A percentile compares a stretch with the other conserved stretches of the same genome.
Evolutionary conservation across 306 rosid species (phyloP).

Genomic region (Cicer judaicum): DNA sequence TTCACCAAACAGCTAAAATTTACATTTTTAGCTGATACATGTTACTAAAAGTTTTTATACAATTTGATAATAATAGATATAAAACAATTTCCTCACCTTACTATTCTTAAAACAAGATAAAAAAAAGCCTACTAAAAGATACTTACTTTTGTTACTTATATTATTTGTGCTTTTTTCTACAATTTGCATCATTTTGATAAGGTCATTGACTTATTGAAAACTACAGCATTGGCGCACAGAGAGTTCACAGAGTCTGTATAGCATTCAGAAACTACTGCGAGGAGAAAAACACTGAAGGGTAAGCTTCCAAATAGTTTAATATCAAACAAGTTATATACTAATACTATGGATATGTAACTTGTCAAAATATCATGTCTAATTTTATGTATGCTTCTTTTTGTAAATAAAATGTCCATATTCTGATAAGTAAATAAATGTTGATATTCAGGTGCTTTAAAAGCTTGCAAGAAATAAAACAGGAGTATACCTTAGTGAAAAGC

Average conservation of each 20-base stretch:
- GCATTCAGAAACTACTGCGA: constrained; percentile 62
- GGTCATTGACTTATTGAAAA: constrained; percentile 34
- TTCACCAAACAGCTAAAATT: too few species aligned
- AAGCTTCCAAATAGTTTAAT: constrained; percentile 33
- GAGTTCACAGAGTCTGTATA: constrained; percentile 72
- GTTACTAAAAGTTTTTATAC: too few species aligned
- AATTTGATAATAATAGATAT: too few species aligned
- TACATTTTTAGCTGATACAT: too few species aligned
- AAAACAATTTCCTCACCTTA: too few species aligned
- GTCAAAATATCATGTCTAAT: not conserved
- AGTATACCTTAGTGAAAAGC: constrained; percentile 60
- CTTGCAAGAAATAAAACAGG: constrained; percentile 67
- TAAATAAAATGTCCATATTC: not conserved
- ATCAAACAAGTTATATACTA: not conserved
- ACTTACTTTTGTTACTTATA: too few species aligned
- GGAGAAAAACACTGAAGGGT: constrained; percentile 74
- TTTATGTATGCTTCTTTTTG: not conserved
- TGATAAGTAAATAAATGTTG: constrained; percentile 26
- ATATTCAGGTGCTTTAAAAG: constrained; percentile 63
- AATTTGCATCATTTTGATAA: constrained; percentile 29
- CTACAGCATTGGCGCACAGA: constrained; percentile 84
- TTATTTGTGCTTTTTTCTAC: not conserved
- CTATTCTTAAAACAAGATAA: too few species aligned
- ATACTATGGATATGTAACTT: not conserved
- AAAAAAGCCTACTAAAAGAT: too few species aligned